Evolutionary conservation across 2,329 filamentous ascomycete genomes (phyloP), one percentile per base, ranked within the genome.

Genomic region (Sporothrix brunneoviolacea): DNA sequence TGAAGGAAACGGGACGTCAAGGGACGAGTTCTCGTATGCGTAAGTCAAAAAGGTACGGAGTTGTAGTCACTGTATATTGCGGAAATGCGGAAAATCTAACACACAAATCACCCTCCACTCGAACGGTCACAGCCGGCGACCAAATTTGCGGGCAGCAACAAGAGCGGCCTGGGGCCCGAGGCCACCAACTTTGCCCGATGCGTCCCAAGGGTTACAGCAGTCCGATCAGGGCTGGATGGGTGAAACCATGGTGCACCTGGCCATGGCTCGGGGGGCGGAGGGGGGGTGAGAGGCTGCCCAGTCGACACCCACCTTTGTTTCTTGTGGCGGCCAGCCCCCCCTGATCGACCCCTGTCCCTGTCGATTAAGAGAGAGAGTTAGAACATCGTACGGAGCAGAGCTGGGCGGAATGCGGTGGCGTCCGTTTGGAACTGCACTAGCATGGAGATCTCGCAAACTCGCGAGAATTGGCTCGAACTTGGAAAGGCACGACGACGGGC

Each of bases 191-290:
- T 47, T 39, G 16, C 44, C 44, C 33, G 35, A 39, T 47, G 24
- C 35, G 13, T 39, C 27, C 35, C 18, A 39, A 19, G 18, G 35
- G 33, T 45, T 30, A 40, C 18, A 41, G 12, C 19, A 49, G 36
- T 48, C 30, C 45, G 51, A 49, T 52, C 46, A 49, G 40, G 46
- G 39, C 39, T 40, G 45, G 44, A 40, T 35, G 35, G 40, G 39
- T 53, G 51, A 53, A 53, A 50, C 51, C 46, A 50, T 48, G 28
- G 35, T 33, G 27, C 40, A 19, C 27, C 22, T 18, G 45, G 40
- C 40, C 45, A 44, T 40, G 45, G 45, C 45, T 35, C 39, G 40
- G 33, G 45, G 45, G 45, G 39, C 4, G 18, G 38, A 10, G 7
- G 37, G 7, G 38, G n/a, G 7, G 37, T 7, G 12, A 19, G 13